These are phyloP conservation scores for Lipomyces starkeyi DNA, from an alignment of 805 yeast genomes.

Conservation along the genomic window DNA sequence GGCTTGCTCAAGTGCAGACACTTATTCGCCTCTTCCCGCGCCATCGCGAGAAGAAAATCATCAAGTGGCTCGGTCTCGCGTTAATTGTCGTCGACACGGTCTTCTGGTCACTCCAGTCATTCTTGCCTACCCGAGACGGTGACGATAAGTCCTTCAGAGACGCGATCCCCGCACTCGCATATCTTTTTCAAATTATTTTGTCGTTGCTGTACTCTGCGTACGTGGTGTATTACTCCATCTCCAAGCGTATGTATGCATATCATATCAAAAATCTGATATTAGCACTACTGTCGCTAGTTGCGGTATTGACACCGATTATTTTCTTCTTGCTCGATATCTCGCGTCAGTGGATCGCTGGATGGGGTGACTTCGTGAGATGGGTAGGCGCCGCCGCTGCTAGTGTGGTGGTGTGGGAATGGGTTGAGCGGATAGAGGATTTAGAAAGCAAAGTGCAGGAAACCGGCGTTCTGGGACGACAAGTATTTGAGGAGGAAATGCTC, in stretches of 20 bases:
- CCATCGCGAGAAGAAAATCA: constrained; percentile 44
- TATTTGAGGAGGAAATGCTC: constrained; percentile 53
- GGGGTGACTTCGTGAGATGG: constrained; percentile 56
- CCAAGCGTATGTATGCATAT: constrained; percentile 54
- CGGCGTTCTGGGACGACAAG: constrained; percentile 68
- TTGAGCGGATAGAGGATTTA: constrained; percentile 57
- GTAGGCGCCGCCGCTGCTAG: constrained; percentile 58
- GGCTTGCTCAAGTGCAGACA: constrained; percentile 63
- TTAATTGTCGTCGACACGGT: constrained; percentile 45
- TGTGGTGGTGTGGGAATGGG: constrained; percentile 71
- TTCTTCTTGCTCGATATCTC: constrained; percentile 50
- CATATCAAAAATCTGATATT: constrained; percentile 56
- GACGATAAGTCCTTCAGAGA: constrained; percentile 43
- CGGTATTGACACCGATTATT: constrained; percentile 49
- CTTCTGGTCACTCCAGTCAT: constrained; percentile 41
- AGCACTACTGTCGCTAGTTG: constrained; percentile 53
- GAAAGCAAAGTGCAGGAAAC: constrained; percentile 58
- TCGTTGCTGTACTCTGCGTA: constrained; percentile 46
- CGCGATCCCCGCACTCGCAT: constrained; percentile 45
- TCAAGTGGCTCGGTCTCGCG: constrained; percentile 46
- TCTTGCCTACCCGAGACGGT: constrained; percentile 23
- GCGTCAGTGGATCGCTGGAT: constrained; percentile 52
- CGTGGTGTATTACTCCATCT: constrained; percentile 49
- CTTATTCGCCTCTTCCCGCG: constrained; percentile 50
- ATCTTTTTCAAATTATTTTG: constrained; percentile 45